Conservation (phyloP, 148 eudicot species). For the Fagopyrum tataricum region DNA sequence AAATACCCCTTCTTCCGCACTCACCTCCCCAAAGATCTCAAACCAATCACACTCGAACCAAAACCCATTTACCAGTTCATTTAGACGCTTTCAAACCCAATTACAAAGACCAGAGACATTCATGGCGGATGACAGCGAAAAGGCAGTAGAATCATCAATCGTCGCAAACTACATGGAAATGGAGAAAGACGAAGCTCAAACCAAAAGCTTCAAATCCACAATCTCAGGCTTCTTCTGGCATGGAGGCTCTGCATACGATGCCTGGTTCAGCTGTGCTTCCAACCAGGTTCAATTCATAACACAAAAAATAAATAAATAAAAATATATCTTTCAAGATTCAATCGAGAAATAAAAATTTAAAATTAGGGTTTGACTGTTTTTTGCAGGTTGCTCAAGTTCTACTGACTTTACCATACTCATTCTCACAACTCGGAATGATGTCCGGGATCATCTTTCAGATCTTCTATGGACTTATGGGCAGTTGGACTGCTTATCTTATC, state of each 20-base stretch:
- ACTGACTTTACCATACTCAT: conserved; percentile 89
- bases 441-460: conserved; percentile 81
- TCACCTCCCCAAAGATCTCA: conserved; percentile 1
- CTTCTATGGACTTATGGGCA: conserved; percentile 79
- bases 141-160: conserved; percentile 53
- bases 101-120: conserved; percentile 14
- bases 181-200: conserved; percentile 54
- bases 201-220: conserved; percentile 38
- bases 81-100: background rate
- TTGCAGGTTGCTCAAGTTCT: conserved; percentile 74
- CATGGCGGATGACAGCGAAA: conserved; percentile 26
- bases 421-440: conserved; percentile 84
- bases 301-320: too few species aligned
- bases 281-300: conserved; percentile 37
- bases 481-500: conserved; percentile 94
- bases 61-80: conserved; percentile 1
- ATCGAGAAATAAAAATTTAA: too few species aligned
- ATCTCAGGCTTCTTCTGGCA: conserved; percentile 77
- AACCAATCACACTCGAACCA: background rate
- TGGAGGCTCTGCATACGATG: conserved; percentile 93
- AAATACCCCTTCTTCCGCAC: background rate
- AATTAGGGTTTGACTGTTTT: too few species aligned
- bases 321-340: too few species aligned
- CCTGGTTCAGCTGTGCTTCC: conserved; percentile 97
- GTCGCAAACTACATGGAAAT: conserved; percentile 76